These are phyloP conservation scores for Umbelopsis sp. DNA, from an alignment of 192 early-diverging fungal species.

Conservation along the genomic window DNA sequence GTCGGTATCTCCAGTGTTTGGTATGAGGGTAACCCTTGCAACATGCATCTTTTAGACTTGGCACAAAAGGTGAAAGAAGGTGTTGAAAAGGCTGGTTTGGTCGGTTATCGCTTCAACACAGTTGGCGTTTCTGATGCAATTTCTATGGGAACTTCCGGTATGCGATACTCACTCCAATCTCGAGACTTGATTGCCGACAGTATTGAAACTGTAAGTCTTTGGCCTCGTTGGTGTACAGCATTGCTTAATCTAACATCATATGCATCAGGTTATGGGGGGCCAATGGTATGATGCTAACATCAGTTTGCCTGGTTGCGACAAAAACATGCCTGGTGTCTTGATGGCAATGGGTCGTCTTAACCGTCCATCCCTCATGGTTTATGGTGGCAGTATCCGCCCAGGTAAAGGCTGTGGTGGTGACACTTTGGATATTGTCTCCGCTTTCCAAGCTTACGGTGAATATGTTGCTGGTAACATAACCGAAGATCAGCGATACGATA, in stretches of 20 bases:
- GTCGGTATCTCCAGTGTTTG: conserved; percentile 97
- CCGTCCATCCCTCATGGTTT: conserved; percentile 96
- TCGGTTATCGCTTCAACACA: conserved; percentile 98
- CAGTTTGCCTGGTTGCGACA: conserved; percentile 91
- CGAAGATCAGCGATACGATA: conserved; percentile 81
- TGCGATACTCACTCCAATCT: conserved; percentile 96
- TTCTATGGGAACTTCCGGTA: conserved; percentile 95
- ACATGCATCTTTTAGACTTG: conserved; percentile 97
- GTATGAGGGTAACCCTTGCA: conserved; percentile 99
- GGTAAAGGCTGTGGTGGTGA: conserved; percentile 70
- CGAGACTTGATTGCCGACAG: conserved; percentile 99
- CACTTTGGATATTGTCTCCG: conserved; percentile 91
- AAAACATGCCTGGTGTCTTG: conserved; percentile 98
- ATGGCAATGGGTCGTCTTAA: conserved; percentile 97
- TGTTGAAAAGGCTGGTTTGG: conserved; percentile 83
- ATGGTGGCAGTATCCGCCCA: conserved; percentile 95
- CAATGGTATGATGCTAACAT: conserved; percentile 99
- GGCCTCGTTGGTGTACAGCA: too few relatives aligned
- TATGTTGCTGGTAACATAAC: conserved; percentile 89
- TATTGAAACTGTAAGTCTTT: conserved; percentile 87
- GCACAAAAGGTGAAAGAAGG: conserved; percentile 90
- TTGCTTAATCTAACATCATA: not conserved
- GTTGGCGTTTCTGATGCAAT: conserved; percentile 98
- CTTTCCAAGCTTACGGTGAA: conserved; percentile 96
- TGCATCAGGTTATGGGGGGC: conserved; percentile 80